Base-by-base conservation (phyloP, 139 green algal genomes). In the Nannochloris sp. region DNA sequence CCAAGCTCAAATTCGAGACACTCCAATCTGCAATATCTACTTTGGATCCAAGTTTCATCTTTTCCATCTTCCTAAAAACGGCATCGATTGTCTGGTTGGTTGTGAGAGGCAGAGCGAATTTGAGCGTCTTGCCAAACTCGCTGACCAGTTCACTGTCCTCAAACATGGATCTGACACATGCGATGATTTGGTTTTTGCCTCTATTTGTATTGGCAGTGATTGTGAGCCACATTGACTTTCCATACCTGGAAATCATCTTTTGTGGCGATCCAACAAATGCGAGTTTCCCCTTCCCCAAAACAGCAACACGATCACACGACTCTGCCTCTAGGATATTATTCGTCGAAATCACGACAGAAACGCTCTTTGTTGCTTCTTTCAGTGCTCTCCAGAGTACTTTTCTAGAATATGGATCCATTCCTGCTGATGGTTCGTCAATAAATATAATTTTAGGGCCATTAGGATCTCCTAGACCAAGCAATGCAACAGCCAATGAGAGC, bases 291-390 rank as follows among this genome's bases (percentile, higher is more conserved):
- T 71, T 70, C 25, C 87, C 77, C 51, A 91, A 87, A 49, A 91
- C 90, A 51, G 83, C 84, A 28, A 92, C 57, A 17, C 85, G 66
- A 69, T 92, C 85, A 55, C 87, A 96, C 67, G 96, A 79, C 79
- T 91, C 83, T 9, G 84, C 84, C 59, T 78, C 71, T 48, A 73
- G 62, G 84, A 95, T 95, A 68, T 59, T 81, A 84, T 94, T 87
- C 0, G 92, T 97, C 20, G 90, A 97, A n/a, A 97, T 81, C 43
- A 97, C 68, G 20, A 97, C 77, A 3, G 85, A 86, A 12, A 65
- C 56, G 49, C 70, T 61, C 17, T 56, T 44, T 14, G 74, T 70
- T 33, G 79, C 69, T 26, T 56, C 43, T 56, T 70, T 80, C 50
- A 95, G 89, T 33, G 91, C 59, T 10, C 91, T 79, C 88, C 89